phyloP scores from a whole-genome alignment of 2,329 filamentous ascomycete genomes.

The Tolypocladium inflatum region DNA sequence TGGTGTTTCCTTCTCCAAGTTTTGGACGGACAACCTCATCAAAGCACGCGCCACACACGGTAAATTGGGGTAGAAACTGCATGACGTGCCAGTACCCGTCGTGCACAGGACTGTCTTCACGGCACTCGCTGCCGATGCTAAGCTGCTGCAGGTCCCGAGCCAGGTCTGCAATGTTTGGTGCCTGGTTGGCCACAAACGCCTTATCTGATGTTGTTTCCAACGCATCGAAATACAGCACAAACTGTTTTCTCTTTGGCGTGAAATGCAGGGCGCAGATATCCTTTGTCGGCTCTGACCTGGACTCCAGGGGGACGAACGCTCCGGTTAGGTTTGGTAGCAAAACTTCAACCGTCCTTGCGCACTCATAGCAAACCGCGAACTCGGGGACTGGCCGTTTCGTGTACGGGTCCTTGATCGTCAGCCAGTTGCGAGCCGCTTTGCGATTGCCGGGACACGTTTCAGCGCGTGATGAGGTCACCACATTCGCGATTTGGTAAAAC shows the following conservation, averaged over 20 bases:
- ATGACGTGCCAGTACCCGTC: slow-evolving; percentile 69
- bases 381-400: slow-evolving; percentile 54
- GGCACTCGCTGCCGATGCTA: slow-evolving; percentile 52
- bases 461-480: slow-evolving; percentile 37
- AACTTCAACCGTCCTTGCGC: slow-evolving; percentile 60
- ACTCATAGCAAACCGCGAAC: slow-evolving; percentile 69
- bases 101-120: slow-evolving; percentile 50
- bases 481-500: slow-evolving; percentile 58
- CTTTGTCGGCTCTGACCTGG: slow-evolving; percentile 32
- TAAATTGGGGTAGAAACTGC: slow-evolving; percentile 64
- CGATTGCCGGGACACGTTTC: slow-evolving; percentile 49
- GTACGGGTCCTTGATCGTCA: slow-evolving; percentile 61
- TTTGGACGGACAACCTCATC: slow-evolving; percentile 68
- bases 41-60: slow-evolving; percentile 82
- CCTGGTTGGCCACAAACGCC: slow-evolving; percentile 31
- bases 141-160: slow-evolving; percentile 54
- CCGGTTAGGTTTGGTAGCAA: slow-evolving; percentile 65
- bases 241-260: slow-evolving; percentile 38
- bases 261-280: slow-evolving; percentile 63
- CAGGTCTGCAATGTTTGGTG: slow-evolving; percentile 51
- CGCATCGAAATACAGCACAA: slow-evolving; percentile 50
- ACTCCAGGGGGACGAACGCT: slow-evolving; percentile 48
- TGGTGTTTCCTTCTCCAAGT: slow-evolving; percentile 37
- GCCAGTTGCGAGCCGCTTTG: slow-evolving; percentile 57
- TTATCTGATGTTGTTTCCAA: slow-evolving; percentile 48